These are phyloP conservation scores for Salix brachista DNA, from an alignment of 345 rosid species.

Conservation along the genomic window DNA sequence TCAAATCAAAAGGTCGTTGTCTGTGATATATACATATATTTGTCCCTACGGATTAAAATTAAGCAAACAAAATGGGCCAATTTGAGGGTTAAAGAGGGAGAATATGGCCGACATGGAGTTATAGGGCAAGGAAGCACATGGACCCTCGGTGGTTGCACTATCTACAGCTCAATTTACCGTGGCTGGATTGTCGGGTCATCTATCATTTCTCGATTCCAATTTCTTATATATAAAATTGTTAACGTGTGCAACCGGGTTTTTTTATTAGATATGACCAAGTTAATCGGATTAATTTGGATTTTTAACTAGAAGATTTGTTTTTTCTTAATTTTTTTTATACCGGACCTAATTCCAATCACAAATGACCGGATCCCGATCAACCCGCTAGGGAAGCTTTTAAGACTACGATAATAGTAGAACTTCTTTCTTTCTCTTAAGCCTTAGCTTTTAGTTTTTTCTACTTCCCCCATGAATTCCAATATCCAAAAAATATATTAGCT, in stretches of 20 bases:
- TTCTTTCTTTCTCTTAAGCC: background rate
- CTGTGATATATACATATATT: too few species aligned
- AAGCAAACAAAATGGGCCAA: conserved; percentile 2
- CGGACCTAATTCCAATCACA: too few species aligned
- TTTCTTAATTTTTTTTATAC: too few species aligned
- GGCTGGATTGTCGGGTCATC: too few species aligned
- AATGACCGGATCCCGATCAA: too few species aligned
- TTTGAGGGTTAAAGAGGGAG: conserved; percentile 17
- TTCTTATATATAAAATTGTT: too few species aligned
- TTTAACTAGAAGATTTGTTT: too few species aligned
- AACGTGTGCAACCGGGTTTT: too few species aligned
- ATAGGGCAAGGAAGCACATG: conserved; percentile 42
- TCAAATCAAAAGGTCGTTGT: background rate
- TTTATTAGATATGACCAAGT: too few species aligned
- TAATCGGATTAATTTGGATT: too few species aligned
- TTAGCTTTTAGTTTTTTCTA: background rate
- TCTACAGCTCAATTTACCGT: conserved; percentile 11
- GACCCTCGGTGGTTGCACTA: conserved; percentile 33
- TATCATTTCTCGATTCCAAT: too few species aligned
- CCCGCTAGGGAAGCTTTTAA: too few species aligned
- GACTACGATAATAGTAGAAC: background rate
- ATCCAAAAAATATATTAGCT: background rate
- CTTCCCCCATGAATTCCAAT: background rate
- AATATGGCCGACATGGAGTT: conserved; percentile 47
- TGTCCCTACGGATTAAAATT: background rate